Evolutionary conservation across 805 yeast genomes (phyloP).

Genomic region (Candida ipomoeae): DNA sequence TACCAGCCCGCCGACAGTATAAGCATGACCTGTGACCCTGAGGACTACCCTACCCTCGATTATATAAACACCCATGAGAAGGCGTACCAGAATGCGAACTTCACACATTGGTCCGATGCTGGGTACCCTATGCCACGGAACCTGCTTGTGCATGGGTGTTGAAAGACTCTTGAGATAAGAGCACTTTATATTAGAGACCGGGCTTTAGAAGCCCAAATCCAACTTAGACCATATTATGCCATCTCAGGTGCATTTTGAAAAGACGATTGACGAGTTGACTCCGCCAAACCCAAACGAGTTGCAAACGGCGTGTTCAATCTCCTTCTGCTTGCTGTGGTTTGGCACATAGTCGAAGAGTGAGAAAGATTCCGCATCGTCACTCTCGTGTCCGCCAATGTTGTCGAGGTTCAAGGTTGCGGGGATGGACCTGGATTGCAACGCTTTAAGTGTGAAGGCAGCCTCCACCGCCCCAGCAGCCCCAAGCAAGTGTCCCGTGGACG

Average conservation of each 20-base stretch:
- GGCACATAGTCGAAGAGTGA: conserved; percentile 56
- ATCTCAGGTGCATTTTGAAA: conserved; percentile 19
- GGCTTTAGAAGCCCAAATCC: no score
- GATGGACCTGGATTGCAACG: conserved; percentile 50
- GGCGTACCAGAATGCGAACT: conserved; percentile 33
- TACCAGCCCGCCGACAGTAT: conserved; percentile 33
- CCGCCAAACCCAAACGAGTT: conserved; percentile 99
- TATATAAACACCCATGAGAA: conserved; percentile 30
- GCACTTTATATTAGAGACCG: no score
- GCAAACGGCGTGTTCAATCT: conserved; percentile 59
- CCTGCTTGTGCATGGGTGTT: conserved; percentile 21
- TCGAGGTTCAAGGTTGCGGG: conserved; percentile 83
- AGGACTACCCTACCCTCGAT: conserved; percentile 32
- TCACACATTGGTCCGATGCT: conserved; percentile 36
- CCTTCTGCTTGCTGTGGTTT: conserved; percentile 35
- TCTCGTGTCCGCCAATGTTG: conserved; percentile 45
- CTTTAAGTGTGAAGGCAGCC: conserved; percentile 70
- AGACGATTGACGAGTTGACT: conserved; percentile 73
- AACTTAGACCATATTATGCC: no score
- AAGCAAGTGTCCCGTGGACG: conserved; percentile 87
- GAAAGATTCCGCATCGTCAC: conserved; percentile 40
- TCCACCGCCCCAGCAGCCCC: conserved; percentile 98
- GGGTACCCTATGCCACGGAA: conserved; percentile 57
- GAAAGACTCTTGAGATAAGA: not conserved
- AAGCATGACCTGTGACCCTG: conserved; percentile 37